Evolutionary conservation across 805 yeast genomes (phyloP), one percentile per base, ranked within the genome.

Genomic region (Brettanomyces sp.): DNA sequence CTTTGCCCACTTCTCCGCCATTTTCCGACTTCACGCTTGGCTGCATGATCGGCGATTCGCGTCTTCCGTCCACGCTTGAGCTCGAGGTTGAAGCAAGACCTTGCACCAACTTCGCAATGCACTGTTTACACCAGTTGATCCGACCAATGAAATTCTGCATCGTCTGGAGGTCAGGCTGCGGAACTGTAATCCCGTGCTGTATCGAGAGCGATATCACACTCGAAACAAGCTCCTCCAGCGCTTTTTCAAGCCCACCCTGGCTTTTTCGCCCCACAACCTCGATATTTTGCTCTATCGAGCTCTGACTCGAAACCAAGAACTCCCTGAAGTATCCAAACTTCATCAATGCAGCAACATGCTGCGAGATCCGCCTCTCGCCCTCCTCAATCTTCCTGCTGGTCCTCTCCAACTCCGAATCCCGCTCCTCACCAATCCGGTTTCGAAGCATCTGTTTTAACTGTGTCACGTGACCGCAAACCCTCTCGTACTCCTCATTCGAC

Each of bases 201-300:
- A 69, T 75, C 0, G 79, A 71, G 6, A 69, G 55, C 0, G 77
- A 67, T 32, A 72, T 73, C 11, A 76, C 63, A 41, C 73, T 72
- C 1, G 77, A 60, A 25, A 74, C 68, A 24, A 77, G 52, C 18
- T 66, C 65, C 43, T 76, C 80, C 49, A 74, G 59, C 4, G 68
- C 52, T 21, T 52, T 47, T 49, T 61, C 62, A 8, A 55, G 25
- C 13, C 44, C 44, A 7, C 30, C 38, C 21, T 47, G 39, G 22
- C 18, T 9, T 22, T 39, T 39, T 7, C 13, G 12, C 23, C 41
- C 41, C 23, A 39, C 28, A 7, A 13, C 21, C 3, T 39, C 41
- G 23, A 39, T 9, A 39, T 39, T 39, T 14, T 40, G 42, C 33
- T 24, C 30, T 6, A 40, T 40, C 8, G 35, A 23, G 3, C 18